Evolutionary conservation across 148 eudicot genomes (phyloP).

Genomic region (Rhododendron simsii): DNA sequence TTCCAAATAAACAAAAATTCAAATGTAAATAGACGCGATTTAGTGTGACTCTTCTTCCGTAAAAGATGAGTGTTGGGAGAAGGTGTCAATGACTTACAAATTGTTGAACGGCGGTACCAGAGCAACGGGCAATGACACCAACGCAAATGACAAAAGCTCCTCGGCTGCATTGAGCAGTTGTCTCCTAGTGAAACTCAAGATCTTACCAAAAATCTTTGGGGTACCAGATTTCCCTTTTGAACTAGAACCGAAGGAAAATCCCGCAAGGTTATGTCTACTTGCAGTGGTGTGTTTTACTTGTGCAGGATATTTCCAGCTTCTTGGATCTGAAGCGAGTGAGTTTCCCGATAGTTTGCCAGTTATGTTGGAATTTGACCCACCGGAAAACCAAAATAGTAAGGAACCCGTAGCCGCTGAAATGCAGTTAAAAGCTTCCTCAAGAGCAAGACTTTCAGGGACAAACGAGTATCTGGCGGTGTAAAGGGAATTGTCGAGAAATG

Average conservation of each 20-base stretch:
- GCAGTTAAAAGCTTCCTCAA: slow-evolving; percentile 43
- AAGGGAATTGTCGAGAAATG: slow-evolving; percentile 40
- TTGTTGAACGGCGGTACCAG: slow-evolving; percentile 50
- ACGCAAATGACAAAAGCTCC: slow-evolving; percentile 38
- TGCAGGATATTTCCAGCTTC: slow-evolving; percentile 14
- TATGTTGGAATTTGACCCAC: slow-evolving; percentile 35
- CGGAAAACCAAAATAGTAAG: slow-evolving; percentile 40
- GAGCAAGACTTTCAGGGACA: slow-evolving; percentile 40
- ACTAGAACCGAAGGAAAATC: slow-evolving; percentile 23
- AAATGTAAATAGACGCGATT: not conserved
- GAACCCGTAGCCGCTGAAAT: slow-evolving; percentile 60
- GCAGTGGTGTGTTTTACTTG: slow-evolving; percentile 28
- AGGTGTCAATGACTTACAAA: slow-evolving; percentile 38
- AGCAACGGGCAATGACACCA: slow-evolving; percentile 60
- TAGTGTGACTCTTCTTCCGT: not conserved
- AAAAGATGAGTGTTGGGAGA: not conserved
- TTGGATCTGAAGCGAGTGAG: slow-evolving; percentile 16
- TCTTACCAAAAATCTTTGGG: slow-evolving; percentile 28
- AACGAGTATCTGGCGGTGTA: slow-evolving; percentile 31
- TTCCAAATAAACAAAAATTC: not conserved
- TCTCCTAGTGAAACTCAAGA: slow-evolving; percentile 37
- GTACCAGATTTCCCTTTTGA: slow-evolving; percentile 22
- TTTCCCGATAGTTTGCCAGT: slow-evolving; percentile 20
- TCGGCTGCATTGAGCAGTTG: slow-evolving; percentile 35
- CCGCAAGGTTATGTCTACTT: slow-evolving; percentile 18